phyloP scores from a whole-genome alignment of 495 filamentous ascomycete species.

The Penicillium turbatum region DNA sequence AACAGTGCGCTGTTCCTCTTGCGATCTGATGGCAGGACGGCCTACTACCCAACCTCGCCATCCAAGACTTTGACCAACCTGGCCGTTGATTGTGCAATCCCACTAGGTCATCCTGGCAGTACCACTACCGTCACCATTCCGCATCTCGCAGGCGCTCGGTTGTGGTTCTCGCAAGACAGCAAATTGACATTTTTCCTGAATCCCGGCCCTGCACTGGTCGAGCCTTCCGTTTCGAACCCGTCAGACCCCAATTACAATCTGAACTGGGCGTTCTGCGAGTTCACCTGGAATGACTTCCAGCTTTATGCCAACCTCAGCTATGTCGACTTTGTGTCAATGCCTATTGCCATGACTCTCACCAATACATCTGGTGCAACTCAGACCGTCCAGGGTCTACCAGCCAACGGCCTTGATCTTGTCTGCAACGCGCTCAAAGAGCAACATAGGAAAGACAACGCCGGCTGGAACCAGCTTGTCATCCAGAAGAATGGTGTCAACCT shows the following conservation, averaged over 20 bases:
- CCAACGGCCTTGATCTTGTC: constrained; percentile 54
- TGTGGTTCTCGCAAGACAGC: constrained; percentile 63
- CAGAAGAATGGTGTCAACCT: constrained; percentile 47
- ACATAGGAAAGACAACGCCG: constrained; percentile 47
- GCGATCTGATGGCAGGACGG: constrained; percentile 53
- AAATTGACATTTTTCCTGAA: constrained; percentile 67
- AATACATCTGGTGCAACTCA: constrained; percentile 49
- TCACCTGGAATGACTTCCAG: constrained; percentile 63
- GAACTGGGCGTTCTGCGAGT: constrained; percentile 67
- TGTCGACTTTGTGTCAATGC: constrained; percentile 69
- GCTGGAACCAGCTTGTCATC: constrained; percentile 63
- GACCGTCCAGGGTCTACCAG: constrained; percentile 54
- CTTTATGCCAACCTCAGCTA: constrained; percentile 72
- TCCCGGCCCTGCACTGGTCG: constrained; percentile 63
- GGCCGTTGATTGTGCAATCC: constrained; percentile 55
- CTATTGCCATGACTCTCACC: constrained; percentile 58
- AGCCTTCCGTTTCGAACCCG: constrained; percentile 63
- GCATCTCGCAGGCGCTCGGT: constrained; percentile 60
- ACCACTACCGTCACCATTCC: constrained; percentile 60
- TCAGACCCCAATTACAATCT: constrained; percentile 62
- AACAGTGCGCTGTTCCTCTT: constrained; percentile 58
- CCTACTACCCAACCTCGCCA: constrained; percentile 53
- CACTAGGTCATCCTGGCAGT: constrained; percentile 55
- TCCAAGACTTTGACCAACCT: constrained; percentile 42
- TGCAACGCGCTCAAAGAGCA: constrained; percentile 52